Evolutionary conservation across 129 eudicot species (phyloP).

Genomic region (Helichrysum umbraculigerum): DNA sequence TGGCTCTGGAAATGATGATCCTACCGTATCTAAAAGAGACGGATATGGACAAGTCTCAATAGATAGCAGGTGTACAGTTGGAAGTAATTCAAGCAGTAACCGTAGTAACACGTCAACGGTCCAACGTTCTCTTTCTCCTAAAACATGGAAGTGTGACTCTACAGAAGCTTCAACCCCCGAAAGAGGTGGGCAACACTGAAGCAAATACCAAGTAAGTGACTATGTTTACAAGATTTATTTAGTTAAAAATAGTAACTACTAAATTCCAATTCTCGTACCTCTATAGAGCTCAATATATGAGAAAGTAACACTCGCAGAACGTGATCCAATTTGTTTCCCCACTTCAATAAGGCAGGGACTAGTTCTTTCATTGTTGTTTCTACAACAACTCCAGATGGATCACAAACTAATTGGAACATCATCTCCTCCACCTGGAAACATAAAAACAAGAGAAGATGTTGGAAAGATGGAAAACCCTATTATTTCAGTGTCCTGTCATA

Average conservation of each 20-base stretch:
- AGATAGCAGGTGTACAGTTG: slow-evolving; percentile 67
- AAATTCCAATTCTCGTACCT: slow-evolving; percentile 47
- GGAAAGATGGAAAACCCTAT: slow-evolving; percentile 30
- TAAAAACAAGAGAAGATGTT: slow-evolving; percentile 37
- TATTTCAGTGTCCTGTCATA: slow-evolving; percentile 11
- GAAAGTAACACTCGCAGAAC: slow-evolving; percentile 66
- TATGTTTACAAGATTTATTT: slow-evolving; percentile 10
- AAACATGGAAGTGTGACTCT: slow-evolving; percentile 81
- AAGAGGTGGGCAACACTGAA: slow-evolving; percentile 93
- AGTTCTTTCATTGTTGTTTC: slow-evolving; percentile 78
- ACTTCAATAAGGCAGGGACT: slow-evolving; percentile 80
- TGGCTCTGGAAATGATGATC: slow-evolving; percentile 50
- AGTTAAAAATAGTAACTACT: slow-evolving; percentile 11
- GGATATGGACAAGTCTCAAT: slow-evolving; percentile 87
- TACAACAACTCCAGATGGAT: slow-evolving; percentile 93
- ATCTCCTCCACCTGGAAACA: slow-evolving; percentile 90
- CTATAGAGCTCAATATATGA: slow-evolving; percentile 72
- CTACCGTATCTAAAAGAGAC: slow-evolving; percentile 57
- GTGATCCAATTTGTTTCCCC: slow-evolving; percentile 91
- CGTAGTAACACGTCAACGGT: slow-evolving; percentile 79
- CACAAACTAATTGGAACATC: slow-evolving; percentile 94
- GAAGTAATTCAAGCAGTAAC: slow-evolving; percentile 68
- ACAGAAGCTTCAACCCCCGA: slow-evolving; percentile 94
- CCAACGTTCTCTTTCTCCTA: slow-evolving; percentile 99
- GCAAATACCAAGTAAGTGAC: slow-evolving; percentile 36